Base-by-base conservation (phyloP, 129 eudicot genomes). In the Heracleum sosnowskyi region DNA sequence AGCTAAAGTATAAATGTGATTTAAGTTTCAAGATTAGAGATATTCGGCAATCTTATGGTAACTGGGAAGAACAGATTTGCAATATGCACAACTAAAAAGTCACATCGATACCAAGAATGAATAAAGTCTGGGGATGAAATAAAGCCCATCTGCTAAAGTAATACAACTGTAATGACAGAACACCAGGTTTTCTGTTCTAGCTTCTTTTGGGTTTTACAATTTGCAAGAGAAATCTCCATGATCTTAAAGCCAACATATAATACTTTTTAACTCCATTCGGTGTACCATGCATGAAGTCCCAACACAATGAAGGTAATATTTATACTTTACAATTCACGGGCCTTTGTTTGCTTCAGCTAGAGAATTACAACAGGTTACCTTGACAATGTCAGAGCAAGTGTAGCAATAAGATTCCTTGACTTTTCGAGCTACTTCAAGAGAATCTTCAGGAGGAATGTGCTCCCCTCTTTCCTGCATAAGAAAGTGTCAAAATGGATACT, bases 371-470 rank as follows among this genome's bases (percentile, higher is more conserved):
- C 60, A 64, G 69, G 53, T 60, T 82, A 91, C 97, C 99, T 95
- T 95, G 77, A 95, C 99, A 81, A 95, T 95, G 83, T 95, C 99
- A 1, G 99, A 90, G 83, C 88, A 86, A 77, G 99, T 95, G 88
- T 95, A 95, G 90, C 99, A 95, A 87, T 90, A 92, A 80, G 87
- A 90, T 82, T 95, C 99, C 88, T 95, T 92, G 77, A 95, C 93
- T 86, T 90, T 90, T 40, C 96, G 91, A 80, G 97, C 99, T 78
- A 90, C 94, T 78, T 92, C 97, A 76, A 91, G 87, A 47, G 99
- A 95, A 69, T 95, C 99, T 84, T 95, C 99, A 8, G 96, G 96
- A 51, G 99, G 99, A 78, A 92, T 84, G 60, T 90, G 88, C 82
- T 95, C 96, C 80, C 99, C 97, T 86, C 97, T 95, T 95, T 95